phyloP scores from a whole-genome alignment of 345 rosid genomes.

The Moricandia arvensis region DNA sequence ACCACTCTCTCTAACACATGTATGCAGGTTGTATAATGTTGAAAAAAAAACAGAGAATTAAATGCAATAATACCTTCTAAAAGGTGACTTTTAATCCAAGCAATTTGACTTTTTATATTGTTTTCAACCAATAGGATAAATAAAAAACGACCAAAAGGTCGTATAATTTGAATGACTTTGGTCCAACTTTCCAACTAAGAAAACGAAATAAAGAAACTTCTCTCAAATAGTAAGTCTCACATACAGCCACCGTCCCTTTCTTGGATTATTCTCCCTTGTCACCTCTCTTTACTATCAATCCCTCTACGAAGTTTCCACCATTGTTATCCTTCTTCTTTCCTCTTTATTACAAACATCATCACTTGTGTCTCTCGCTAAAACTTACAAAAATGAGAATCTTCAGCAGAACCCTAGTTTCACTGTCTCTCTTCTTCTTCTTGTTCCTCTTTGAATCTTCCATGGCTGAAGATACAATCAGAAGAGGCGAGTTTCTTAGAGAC shows the following conservation, averaged over 20 bases:
- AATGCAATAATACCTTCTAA: neutral
- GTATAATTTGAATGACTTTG: neutral
- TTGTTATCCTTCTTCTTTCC: constrained; percentile 11
- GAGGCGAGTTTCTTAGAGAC: constrained; percentile 32
- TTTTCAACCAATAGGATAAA: neutral
- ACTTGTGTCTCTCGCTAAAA: neutral
- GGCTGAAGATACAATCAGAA: constrained; percentile 28
- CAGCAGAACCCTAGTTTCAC: neutral
- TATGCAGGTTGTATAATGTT: constrained; percentile 17
- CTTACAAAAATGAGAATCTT: constrained; percentile 17
- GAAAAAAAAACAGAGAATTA: neutral
- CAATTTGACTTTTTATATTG: constrained; percentile 4
- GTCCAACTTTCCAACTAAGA: constrained; percentile 27
- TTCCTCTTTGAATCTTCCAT: constrained; percentile 14
- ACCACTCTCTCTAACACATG: constrained; percentile 10
- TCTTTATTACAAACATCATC: constrained; percentile 8
- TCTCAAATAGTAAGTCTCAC: constrained; percentile 15
- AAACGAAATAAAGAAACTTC: constrained; percentile 18
- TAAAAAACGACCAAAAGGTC: neutral
- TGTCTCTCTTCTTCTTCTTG: constrained; percentile 15
- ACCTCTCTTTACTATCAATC: constrained; percentile 7
- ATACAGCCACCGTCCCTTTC: constrained; percentile 20
- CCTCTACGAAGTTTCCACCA: constrained; percentile 20
- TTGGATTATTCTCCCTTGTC: constrained; percentile 25
- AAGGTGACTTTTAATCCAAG: constrained; percentile 14